Evolutionary conservation across 768 basidiomycete genomes (phyloP), one percentile per base, ranked within the genome.

Genomic region (Termitomyces heimii): DNA sequence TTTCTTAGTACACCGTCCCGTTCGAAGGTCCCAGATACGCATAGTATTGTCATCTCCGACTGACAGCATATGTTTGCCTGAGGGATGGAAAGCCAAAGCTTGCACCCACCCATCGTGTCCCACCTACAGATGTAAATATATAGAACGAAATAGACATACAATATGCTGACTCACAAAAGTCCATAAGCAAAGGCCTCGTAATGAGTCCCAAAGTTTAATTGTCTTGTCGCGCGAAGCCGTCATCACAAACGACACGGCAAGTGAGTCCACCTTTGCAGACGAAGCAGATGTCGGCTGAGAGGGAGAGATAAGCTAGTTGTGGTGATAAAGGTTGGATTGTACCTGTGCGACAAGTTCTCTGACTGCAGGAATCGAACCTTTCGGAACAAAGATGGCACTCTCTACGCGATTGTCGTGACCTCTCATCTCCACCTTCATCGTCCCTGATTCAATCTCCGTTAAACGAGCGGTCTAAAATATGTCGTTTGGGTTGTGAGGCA

Each of bases 381-480:
- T 68, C 1, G 88, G 88, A 29, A 84, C 86, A 61, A 89, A 89
- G n/a, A 76, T 77, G 6, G 82, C 84, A 16, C 75, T 75, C 63
- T 89, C 88, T 12, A 90, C 76, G 26, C 82, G 80, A 67, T 89
- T 81, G 39, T 88, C 87, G 63, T 90, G 89, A 0, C 88, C 88
- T 39, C 87, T 72, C 62, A 90, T 73, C 55, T 87, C 87, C 60
- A 77, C 70, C 68, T 86, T 88, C 29, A 78, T 77, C 62, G 83
- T 81, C 28, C 86, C 88, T 6, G 79, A 75, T 49, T 79, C 66
- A 0, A 81, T 71, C 48, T 89, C 85, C 73, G 80, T 81, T 60
- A 89, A 67, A 37, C 82, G 76, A 26, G 84, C 79, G 16, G 87
- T 88, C 88, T 89, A 58, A 62, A n/a, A 48, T n/a, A 32, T 5